These are phyloP conservation scores for Coelastrella sp. DNA, from an alignment of 139 green algal genomes.

Conservation along the genomic window DNA sequence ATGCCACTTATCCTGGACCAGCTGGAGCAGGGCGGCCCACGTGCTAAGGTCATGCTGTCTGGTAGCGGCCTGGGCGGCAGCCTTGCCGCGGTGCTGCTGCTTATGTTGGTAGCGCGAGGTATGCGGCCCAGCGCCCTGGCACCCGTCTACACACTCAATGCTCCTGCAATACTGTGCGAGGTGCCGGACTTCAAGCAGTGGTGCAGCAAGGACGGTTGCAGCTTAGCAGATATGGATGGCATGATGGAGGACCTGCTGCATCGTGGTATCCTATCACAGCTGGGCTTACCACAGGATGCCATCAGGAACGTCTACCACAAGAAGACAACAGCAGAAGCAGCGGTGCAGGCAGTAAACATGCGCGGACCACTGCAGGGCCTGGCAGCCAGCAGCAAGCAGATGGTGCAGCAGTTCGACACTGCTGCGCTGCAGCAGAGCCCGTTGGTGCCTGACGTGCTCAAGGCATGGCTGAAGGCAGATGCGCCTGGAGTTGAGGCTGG, in stretches of 20 bases:
- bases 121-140: slow-evolving; percentile 12
- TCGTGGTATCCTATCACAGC: slow-evolving; percentile 48
- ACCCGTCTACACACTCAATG: slow-evolving; percentile 37
- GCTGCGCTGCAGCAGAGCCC: slow-evolving; percentile 2
- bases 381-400: slow-evolving; percentile 13
- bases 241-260: slow-evolving; percentile 54
- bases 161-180: slow-evolving; percentile 44
- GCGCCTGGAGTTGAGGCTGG: background rate
- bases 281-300: slow-evolving; percentile 55
- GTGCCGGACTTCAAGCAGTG: slow-evolving; percentile 49
- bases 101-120: slow-evolving; percentile 48
- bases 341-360: background rate
- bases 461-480: slow-evolving; percentile 27
- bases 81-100: slow-evolving; percentile 49
- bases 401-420: slow-evolving; percentile 8
- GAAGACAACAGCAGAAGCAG: slow-evolving; percentile 8
- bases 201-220: slow-evolving; percentile 50
- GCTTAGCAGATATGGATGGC: slow-evolving; percentile 34
- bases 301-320: slow-evolving; percentile 53
- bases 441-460: slow-evolving; percentile 41
- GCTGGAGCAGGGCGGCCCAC: slow-evolving; percentile 33
- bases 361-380: background rate
- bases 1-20: slow-evolving; percentile 57
- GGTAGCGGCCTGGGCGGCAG: slow-evolving; percentile 50
- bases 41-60: slow-evolving; percentile 44